A percentile compares a stretch with the other conserved stretches of the same genome.
Conservation (phyloP, 768 basidiomycete genomes). For the Leccinum barrowsii region DNA sequence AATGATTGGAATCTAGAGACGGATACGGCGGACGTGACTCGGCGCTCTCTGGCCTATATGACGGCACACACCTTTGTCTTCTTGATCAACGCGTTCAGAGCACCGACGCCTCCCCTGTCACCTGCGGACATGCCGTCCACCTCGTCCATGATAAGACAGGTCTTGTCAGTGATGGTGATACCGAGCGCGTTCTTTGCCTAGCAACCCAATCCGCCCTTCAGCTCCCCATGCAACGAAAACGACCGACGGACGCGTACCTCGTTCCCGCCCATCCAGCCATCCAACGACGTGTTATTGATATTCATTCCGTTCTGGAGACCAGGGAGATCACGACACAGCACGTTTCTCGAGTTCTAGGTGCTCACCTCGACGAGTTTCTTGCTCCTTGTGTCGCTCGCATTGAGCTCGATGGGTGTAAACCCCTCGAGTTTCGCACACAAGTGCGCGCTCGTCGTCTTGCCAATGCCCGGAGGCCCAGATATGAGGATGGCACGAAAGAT, state of each 20-base stretch:
- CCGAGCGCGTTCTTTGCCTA: constrained; percentile 66
- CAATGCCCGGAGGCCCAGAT: constrained; percentile 93
- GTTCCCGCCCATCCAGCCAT: constrained; percentile 73
- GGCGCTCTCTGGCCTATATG: too few species aligned
- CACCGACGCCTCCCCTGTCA: constrained; percentile 94
- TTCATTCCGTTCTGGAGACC: constrained; percentile 75
- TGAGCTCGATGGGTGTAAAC: constrained; percentile 90
- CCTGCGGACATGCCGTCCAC: constrained; percentile 99
- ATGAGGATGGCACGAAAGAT: constrained; percentile 84
- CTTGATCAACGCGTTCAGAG: constrained; percentile 86
- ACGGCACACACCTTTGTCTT: constrained; percentile 69
- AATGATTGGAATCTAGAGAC: constrained; percentile 83
- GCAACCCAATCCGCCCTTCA: neutral
- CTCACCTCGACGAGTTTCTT: constrained; percentile 93
- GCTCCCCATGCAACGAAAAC: neutral
- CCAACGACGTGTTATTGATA: constrained; percentile 82
- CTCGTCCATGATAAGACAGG: constrained; percentile 98
- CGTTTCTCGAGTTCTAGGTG: too few species aligned
- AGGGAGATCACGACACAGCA: neutral
- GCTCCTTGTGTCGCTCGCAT: constrained; percentile 92
- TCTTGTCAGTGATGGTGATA: constrained; percentile 69
- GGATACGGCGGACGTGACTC: neutral
- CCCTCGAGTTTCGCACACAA: constrained; percentile 87
- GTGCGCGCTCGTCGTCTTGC: constrained; percentile 96
- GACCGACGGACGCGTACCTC: constrained; percentile 42